Evolutionary conservation across 305 asterid genomes (phyloP), one percentile per base, ranked within the genome.

Genomic region (Fraxinus ornus): DNA sequence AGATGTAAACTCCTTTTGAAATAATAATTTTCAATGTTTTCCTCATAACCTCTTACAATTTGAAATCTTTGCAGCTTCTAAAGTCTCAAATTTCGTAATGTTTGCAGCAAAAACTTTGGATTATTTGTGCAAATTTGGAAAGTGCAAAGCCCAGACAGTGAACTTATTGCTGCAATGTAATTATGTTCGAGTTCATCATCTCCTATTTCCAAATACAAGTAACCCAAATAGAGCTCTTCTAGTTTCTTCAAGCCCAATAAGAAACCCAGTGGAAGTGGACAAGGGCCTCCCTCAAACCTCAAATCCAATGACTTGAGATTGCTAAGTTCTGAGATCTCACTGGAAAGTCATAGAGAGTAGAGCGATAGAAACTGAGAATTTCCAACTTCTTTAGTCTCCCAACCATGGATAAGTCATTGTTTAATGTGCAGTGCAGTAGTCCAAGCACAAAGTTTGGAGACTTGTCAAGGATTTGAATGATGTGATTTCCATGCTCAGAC

Each of bases 371-470:
- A 37, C 79, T 49, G n/a, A 89, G 85, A 21, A 86, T 83, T 44
- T 86, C 85, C 22, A 86, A 83, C 7, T 17, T 79, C 24, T 22
- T 44, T 28, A 86, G 74, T 37, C 86, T 64, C 0, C 85, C 77
- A 35, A 89, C 72, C 39, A 64, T 21, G 12, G 79, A 77, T 32
- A 85, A 33, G 4, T 47, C 28, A 9, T 28, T 26, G 6, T 26
- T 32, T 62, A 85, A 44, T 1, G 2, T 6, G 57, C 79, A 80
- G 2, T 6, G 57, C 79, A 80, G 2, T 0, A 3, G 12, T 32
- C 64, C 30, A 90, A 64, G 36, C 10, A 52, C 66, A 90, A 62
- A 1, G 83, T 84, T n/a, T n/a, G 57, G 28, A 90, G 87, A 24
- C 55, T 49, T 24, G 57, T 84, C 3, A 81, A 80, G 7, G 1